A percentile compares a stretch with the other conserved stretches of the same genome.
phyloP scores from a whole-genome alignment of 305 asterid genomes.

The Fraxinus ornus region DNA sequence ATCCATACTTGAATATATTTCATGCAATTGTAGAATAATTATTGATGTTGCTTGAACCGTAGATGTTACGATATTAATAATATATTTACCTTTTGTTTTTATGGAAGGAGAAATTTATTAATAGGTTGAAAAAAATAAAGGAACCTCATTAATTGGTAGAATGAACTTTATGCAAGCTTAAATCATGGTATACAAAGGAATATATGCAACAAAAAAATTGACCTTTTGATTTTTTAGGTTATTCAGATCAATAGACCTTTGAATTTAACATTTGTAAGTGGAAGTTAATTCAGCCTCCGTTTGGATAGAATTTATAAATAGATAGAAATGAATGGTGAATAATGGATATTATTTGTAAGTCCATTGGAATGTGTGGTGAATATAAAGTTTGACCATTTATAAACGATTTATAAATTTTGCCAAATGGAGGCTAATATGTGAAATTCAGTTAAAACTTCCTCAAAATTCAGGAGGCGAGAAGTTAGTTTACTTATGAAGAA shows the following conservation, averaged over 20 bases:
- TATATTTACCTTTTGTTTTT: background rate
- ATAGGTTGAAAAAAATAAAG: background rate
- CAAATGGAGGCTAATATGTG: background rate
- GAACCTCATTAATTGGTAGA: background rate
- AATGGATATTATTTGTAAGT: background rate
- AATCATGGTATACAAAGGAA: background rate
- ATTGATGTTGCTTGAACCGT: conserved; percentile 5
- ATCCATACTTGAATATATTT: conserved; percentile 1
- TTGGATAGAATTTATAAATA: background rate
- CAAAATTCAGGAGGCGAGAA: background rate
- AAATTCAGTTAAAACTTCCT: background rate
- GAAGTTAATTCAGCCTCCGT: background rate
- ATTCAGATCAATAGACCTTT: background rate
- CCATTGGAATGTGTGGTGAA: background rate
- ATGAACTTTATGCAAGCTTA: background rate
- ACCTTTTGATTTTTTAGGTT: background rate
- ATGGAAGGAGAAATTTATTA: background rate
- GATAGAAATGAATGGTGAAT: background rate
- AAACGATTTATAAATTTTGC: background rate
- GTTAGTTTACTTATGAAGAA: background rate
- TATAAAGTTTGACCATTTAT: background rate
- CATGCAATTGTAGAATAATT: conserved; percentile 10
- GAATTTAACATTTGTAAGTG: background rate
- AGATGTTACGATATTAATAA: background rate
- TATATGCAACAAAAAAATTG: background rate